These are phyloP conservation scores for Senna tora DNA, from an alignment of 306 rosid genomes.

Conservation along the genomic window DNA sequence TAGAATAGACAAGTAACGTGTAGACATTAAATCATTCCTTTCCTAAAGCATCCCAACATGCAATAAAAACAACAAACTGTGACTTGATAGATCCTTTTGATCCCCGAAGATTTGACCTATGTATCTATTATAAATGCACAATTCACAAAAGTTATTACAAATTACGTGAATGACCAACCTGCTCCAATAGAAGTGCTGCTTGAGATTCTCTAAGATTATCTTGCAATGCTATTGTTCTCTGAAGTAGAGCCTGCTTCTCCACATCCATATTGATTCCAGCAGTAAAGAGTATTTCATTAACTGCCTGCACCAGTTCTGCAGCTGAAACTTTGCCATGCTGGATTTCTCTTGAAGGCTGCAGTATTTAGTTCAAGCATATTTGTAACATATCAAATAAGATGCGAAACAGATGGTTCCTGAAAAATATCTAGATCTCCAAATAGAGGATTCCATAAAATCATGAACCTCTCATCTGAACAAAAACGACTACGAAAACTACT, in stretches of 20 bases:
- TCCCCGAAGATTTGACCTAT: neutral
- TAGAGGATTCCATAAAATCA: neutral
- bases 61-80: neutral
- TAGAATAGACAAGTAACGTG: neutral
- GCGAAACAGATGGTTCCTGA: neutral
- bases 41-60: neutral
- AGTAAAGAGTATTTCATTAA: constrained; percentile 89
- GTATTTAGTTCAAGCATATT: constrained; percentile 48
- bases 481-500: constrained; percentile 8
- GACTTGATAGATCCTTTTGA: neutral
- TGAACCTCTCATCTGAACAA: constrained; percentile 9
- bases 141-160: constrained; percentile 23
- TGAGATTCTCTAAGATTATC: constrained; percentile 85
- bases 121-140: neutral
- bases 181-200: constrained; percentile 80
- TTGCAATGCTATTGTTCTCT: constrained; percentile 74
- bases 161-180: constrained; percentile 58
- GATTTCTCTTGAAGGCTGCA: constrained; percentile 55
- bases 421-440: neutral
- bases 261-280: constrained; percentile 87
- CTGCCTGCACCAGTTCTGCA: constrained; percentile 88
- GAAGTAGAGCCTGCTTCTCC: constrained; percentile 81
- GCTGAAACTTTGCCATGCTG: constrained; percentile 86
- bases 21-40: neutral
- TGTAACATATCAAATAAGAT: constrained; percentile 4